Percentiles rank a stretch among this genome's conserved stretches.
Conservation (phyloP, 768 basidiomycete species). For the Cubamyces lactineus region DNA sequence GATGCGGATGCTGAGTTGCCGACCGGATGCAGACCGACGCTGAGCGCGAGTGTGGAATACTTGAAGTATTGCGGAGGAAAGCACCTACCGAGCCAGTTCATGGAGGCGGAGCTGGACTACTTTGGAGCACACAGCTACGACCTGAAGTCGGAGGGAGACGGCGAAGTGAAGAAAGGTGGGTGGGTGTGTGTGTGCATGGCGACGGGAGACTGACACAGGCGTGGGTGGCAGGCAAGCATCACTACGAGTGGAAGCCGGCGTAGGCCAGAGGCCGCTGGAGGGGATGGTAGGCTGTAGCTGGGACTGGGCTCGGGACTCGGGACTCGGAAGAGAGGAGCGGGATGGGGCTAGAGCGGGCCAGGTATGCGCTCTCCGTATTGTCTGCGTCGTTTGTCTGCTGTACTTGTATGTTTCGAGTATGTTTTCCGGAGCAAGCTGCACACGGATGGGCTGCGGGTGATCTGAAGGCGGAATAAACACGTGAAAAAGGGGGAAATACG, state of each 20-base stretch:
- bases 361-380: neutral
- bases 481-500: no score
- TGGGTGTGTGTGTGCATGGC: neutral
- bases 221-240: slow-evolving; percentile 25
- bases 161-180: slow-evolving; percentile 28
- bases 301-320: no score
- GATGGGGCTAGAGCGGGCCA: slow-evolving; percentile 21
- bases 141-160: slow-evolving; percentile 25
- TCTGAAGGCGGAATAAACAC: neutral
- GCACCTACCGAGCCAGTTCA: slow-evolving; percentile 26
- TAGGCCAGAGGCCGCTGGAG: slow-evolving; percentile 4
- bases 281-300: no score
- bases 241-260: slow-evolving; percentile 32
- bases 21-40: slow-evolving; percentile 19
- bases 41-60: slow-evolving; percentile 31
- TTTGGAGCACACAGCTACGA: slow-evolving; percentile 30
- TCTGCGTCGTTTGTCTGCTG: neutral
- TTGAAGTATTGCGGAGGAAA: slow-evolving; percentile 29
- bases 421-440: neutral
- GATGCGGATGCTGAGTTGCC: neutral
- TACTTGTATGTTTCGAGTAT: neutral
- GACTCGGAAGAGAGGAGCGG: no score
- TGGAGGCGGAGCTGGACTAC: slow-evolving; percentile 31
- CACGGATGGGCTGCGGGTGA: neutral
- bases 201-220: neutral